Evolutionary conservation across 2,329 filamentous ascomycete species (phyloP), one percentile per base, ranked within the genome.

Genomic region (Magnaporthales sp.): DNA sequence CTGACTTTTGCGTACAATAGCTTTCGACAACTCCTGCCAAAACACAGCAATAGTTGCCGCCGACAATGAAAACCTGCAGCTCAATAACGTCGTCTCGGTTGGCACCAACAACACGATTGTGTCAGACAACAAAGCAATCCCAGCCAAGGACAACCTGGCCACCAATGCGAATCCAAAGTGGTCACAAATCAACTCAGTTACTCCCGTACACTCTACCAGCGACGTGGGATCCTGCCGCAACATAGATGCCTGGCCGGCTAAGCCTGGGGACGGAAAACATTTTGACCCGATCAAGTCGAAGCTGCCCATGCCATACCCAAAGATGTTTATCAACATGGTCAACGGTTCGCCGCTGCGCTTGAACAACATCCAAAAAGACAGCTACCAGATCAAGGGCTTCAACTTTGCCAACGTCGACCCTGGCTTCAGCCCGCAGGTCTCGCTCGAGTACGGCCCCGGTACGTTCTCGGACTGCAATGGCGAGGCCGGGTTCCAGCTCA

Each of bases 81-180:
- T 74, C 60, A 66, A 72, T 38, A 69, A 76, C 31, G 66, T 77
- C 24, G 67, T 77, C 10, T 74, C 72, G 9, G 76, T 76, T 9
- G 75, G 76, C 3, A 70, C 74, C 29, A 72, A 72, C 66, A 72
- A 76, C 65, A 73, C 73, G 68, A 67, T 68, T 4, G 68, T 72
- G 7, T 68, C 69, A 30, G 70, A 75, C 62, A 73, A 73, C 19
- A 66, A 71, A 29, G 70, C 66, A 11, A 71, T 77, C 61, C 5
- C 26, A 11, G 73, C 75, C 9, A 51, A 64, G 9, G 73, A 75
- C 51, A 75, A 76, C 66, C 67, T 74, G 5, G 72, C 72, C 63
- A 69, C 75, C 10, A 67, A 73, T 1, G 38, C 32, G 11, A 74
- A 77, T 38, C 74, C 74, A 5, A 54, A 30, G 15, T 75, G 74